Base-by-base conservation (phyloP, 495 filamentous ascomycete genomes). In the Hypoxylon subgilvum region DNA sequence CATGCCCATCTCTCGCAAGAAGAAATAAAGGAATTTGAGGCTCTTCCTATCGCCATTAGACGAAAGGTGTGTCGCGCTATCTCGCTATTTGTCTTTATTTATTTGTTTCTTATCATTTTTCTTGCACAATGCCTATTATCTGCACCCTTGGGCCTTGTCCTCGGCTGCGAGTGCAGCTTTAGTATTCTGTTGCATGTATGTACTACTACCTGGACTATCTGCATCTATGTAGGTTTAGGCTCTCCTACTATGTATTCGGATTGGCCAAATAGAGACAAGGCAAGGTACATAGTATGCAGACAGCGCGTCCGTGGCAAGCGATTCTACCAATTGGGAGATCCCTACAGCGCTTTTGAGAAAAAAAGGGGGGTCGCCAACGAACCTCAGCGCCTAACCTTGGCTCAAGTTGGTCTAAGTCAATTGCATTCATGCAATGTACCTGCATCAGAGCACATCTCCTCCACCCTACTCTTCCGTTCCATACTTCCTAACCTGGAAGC, bases 1-100 rank as follows among this genome's bases (percentile, higher is more conserved):
- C 52, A 54, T 34, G 53, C 62, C 38, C 57, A 61, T 21, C 58
- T 62, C 2, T 57, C 63, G 4, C 36, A 70, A 53, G 56, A 55
- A 25, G 62, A 65, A 32, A 45, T 65, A 9, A 57, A 71, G 35
- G 77, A 79, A 59, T 79, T 79, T 67, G 79, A 84, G 53, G 76
- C 76, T 45, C 69, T 85, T 67, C 83, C 83, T n/a, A 65, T 81
- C 35, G 78, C 81, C 4, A 76, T 85, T 17, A 74, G 80, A 52
- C 72, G 82, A 61, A 85, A 84, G 75, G 82, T 83, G 70, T 66
- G 78, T 74, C 63, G 47, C 45, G 19, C 19, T 3, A 18, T 18
- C 4, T 28, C 16, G 17, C 39, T 27, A 27, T 59, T 47, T 50
- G 1, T 36, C 27, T 48, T 28, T 47, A 18, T 40, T 32, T 45